A percentile compares a stretch with the other conserved stretches of the same genome.
Evolutionary conservation across 768 basidiomycete species (phyloP).

Genomic region (Russula vinacea): DNA sequence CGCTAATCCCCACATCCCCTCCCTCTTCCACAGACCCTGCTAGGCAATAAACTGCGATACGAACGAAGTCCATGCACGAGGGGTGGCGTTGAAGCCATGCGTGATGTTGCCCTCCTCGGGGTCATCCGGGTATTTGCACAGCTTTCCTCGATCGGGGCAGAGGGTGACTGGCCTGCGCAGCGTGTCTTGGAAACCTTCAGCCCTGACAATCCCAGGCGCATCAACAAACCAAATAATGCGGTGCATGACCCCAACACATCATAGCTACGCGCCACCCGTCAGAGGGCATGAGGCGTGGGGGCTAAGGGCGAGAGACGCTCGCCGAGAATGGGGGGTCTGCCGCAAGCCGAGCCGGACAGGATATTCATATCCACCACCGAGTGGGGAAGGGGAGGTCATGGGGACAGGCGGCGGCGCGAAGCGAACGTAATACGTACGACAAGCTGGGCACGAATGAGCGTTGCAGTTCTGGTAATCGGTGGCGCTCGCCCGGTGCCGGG

Average conservation of each 20-base stretch:
- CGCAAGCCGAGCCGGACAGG: background rate
- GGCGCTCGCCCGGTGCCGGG: slow-evolving; percentile 24
- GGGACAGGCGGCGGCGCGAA: slow-evolving; percentile 12
- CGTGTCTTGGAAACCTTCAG: slow-evolving; percentile 15
- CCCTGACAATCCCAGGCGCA: background rate
- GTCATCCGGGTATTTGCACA: slow-evolving; percentile 17
- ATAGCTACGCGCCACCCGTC: slow-evolving; percentile 10
- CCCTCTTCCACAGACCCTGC: slow-evolving; percentile 3
- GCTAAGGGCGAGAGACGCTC: background rate
- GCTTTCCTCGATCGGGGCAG: slow-evolving; percentile 26
- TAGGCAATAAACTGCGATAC: slow-evolving; percentile 16
- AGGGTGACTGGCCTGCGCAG: slow-evolving; percentile 17
- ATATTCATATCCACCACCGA: background rate
- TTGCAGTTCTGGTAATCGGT: slow-evolving; percentile 23
- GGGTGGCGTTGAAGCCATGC: slow-evolving; percentile 14
- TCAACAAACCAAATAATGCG: background rate
- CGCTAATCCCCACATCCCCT: slow-evolving; percentile 1
- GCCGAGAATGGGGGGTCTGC: background rate
- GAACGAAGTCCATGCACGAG: slow-evolving; percentile 10
- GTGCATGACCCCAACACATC: slow-evolving; percentile 1
- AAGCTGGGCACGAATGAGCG: background rate
- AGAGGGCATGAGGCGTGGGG: slow-evolving; percentile 12
- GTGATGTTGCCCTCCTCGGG: slow-evolving; percentile 26
- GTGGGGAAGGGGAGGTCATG: slow-evolving; percentile 21
- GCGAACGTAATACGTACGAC: slow-evolving; percentile 24